phyloP scores from a whole-genome alignment of 768 basidiomycete genomes.

The Dacryopinax primogenitus region DNA sequence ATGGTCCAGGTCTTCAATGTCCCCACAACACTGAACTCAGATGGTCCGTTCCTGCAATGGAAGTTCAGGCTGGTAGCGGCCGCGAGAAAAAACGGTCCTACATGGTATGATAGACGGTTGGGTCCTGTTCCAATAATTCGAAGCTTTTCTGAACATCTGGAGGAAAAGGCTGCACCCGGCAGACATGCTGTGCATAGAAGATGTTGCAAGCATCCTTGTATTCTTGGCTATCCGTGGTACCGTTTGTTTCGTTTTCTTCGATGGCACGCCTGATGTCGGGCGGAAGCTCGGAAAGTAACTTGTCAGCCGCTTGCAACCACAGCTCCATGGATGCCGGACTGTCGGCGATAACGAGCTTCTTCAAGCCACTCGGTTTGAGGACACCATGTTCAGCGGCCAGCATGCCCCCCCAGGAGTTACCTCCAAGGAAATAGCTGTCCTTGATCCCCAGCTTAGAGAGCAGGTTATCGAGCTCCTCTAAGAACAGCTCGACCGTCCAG shows the following conservation, averaged over 20 bases:
- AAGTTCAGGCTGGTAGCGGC: not conserved
- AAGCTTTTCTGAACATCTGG: slow-evolving; percentile 28
- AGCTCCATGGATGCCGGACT: slow-evolving; percentile 36
- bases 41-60: slow-evolving; percentile 24
- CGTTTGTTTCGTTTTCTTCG: slow-evolving; percentile 36
- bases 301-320: slow-evolving; percentile 29
- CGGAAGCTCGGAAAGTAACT: slow-evolving; percentile 31
- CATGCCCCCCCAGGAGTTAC: slow-evolving; percentile 37
- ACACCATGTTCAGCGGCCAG: slow-evolving; percentile 29
- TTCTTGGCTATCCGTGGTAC: slow-evolving; percentile 33
- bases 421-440: slow-evolving; percentile 35
- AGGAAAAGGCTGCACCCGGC: slow-evolving; percentile 37
- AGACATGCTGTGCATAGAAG: slow-evolving; percentile 36
- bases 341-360: slow-evolving; percentile 36
- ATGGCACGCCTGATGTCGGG: slow-evolving; percentile 31
- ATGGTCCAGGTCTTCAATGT: slow-evolving; percentile 38
- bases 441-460: slow-evolving; percentile 32
- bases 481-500: slow-evolving; percentile 40
- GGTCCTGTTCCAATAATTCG: slow-evolving; percentile 31
- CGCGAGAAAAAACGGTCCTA: slow-evolving; percentile 15
- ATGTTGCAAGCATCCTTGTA: slow-evolving; percentile 34
- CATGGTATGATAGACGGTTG: slow-evolving; percentile 40
- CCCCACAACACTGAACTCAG: slow-evolving; percentile 32
- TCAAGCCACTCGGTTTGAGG: slow-evolving; percentile 35
- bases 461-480: slow-evolving; percentile 41